These are phyloP conservation scores for Apophysomyces trapeziformis DNA, from an alignment of 371 early-diverging fungal genomes.

Conservation along the genomic window DNA sequence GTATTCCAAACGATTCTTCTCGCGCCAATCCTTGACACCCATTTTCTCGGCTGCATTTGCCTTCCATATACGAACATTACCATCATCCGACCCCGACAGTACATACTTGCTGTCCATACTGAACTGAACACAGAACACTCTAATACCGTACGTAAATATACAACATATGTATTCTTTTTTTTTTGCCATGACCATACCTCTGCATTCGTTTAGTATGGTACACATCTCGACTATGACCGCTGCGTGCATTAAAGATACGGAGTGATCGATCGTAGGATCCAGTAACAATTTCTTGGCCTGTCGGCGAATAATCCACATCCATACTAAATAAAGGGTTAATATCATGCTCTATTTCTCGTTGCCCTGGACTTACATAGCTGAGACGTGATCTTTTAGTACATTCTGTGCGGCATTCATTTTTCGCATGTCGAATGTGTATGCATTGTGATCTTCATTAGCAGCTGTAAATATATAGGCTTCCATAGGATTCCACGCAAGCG, in stretches of 20 bases:
- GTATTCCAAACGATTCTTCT: slow-evolving; percentile 85
- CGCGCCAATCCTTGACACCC: slow-evolving; percentile 79
- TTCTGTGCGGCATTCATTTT: slow-evolving; percentile 84
- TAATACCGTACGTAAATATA: slow-evolving; percentile 13
- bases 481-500: slow-evolving; percentile 98
- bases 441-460: slow-evolving; percentile 98
- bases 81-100: slow-evolving; percentile 98
- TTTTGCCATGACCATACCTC: slow-evolving; percentile 32
- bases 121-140: slow-evolving; percentile 91
- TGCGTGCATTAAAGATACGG: slow-evolving; percentile 85
- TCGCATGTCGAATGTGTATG: slow-evolving; percentile 97
- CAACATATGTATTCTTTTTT: background rate
- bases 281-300: slow-evolving; percentile 95
- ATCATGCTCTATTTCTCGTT: too few species aligned
- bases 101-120: slow-evolving; percentile 96
- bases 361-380: slow-evolving; percentile 78
- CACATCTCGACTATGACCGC: slow-evolving; percentile 91
- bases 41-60: slow-evolving; percentile 89
- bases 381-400: slow-evolving; percentile 95
- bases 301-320: slow-evolving; percentile 98
- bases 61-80: slow-evolving; percentile 98
- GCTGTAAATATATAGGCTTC: slow-evolving; percentile 93
- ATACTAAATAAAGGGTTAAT: slow-evolving; percentile 49
- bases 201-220: slow-evolving; percentile 99
- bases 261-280: slow-evolving; percentile 96